A percentile compares a stretch with the other conserved stretches of the same genome.
Evolutionary conservation across 75 land plant genomes (phyloP).

Genomic region (Adiantum capillusveneris): DNA sequence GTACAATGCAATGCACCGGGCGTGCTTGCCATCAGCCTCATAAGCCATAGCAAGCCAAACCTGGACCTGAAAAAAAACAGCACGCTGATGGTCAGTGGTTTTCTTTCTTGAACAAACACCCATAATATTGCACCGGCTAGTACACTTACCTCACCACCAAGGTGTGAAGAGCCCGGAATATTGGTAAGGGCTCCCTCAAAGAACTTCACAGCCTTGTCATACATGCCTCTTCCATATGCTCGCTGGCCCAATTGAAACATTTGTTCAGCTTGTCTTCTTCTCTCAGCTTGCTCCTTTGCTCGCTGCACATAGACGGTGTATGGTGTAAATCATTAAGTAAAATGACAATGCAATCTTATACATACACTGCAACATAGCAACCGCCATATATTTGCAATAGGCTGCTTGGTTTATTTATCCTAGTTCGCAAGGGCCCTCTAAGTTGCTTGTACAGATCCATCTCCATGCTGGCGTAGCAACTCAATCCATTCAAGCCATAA

Average conservation of each 20-base stretch:
- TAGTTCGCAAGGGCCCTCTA: too few species aligned
- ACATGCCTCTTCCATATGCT: slow-evolving; percentile 91
- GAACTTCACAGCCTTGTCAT: slow-evolving; percentile 78
- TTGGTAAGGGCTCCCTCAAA: slow-evolving; percentile 84
- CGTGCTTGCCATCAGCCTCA: slow-evolving; percentile 86
- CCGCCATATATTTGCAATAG: too few species aligned
- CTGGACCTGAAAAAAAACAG: slow-evolving; percentile 76
- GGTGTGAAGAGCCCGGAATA: slow-evolving; percentile 57
- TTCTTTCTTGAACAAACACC: background rate
- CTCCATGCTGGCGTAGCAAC: too few species aligned
- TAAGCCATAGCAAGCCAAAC: slow-evolving; percentile 99
- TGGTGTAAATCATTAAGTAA: too few species aligned
- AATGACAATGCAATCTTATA: too few species aligned
- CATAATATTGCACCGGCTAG: background rate
- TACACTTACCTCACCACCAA: slow-evolving; percentile 86
- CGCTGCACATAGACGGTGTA: slow-evolving; percentile 21
- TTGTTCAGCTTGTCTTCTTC: slow-evolving; percentile 64
- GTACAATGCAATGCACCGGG: slow-evolving; percentile 81
- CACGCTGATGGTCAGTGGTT: too few species aligned
- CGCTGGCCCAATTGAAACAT: slow-evolving; percentile 92
- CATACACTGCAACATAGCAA: too few species aligned
- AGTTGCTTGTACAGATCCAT: too few species aligned
- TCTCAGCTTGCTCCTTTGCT: slow-evolving; percentile 85
- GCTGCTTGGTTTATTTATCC: too few species aligned
- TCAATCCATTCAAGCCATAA: too few species aligned